Percentiles rank a stretch among this genome's conserved stretches.
These are phyloP conservation scores for Fragaria ananassa DNA, from an alignment of 306 rosid species.

Conservation along the genomic window DNA sequence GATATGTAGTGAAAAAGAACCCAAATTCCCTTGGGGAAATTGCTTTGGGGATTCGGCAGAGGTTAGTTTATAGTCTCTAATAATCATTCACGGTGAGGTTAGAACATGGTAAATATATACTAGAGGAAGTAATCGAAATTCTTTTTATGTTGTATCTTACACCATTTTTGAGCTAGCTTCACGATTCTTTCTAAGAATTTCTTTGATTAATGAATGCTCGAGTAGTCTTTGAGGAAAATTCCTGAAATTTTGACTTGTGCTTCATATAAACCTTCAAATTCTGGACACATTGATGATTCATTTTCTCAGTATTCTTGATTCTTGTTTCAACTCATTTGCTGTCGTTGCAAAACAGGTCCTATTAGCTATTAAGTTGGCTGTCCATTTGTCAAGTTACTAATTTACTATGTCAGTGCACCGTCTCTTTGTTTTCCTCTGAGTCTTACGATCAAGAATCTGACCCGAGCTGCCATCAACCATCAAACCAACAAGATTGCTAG, in stretches of 20 bases:
- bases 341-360: too few relatives aligned
- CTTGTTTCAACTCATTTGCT: background rate
- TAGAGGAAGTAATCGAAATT: background rate
- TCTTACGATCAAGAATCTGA: too few relatives aligned
- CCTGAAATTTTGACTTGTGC: background rate
- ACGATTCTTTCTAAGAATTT: background rate
- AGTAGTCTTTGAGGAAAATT: background rate
- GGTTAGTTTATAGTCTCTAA: background rate
- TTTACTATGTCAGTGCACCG: too few relatives aligned
- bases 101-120: constrained; percentile 18
- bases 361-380: too few relatives aligned
- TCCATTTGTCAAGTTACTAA: too few relatives aligned
- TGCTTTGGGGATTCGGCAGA: background rate
- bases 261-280: background rate
- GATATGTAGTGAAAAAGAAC: background rate
- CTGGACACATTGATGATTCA: background rate
- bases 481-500: too few relatives aligned
- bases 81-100: constrained; percentile 31
- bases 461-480: too few relatives aligned
- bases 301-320: background rate
- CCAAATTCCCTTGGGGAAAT: background rate
- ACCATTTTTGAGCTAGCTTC: background rate
- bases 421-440: too few relatives aligned
- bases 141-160: background rate
- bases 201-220: background rate